Conservation (phyloP, 768 basidiomycete species). For the Auriscalpium vulgare region DNA sequence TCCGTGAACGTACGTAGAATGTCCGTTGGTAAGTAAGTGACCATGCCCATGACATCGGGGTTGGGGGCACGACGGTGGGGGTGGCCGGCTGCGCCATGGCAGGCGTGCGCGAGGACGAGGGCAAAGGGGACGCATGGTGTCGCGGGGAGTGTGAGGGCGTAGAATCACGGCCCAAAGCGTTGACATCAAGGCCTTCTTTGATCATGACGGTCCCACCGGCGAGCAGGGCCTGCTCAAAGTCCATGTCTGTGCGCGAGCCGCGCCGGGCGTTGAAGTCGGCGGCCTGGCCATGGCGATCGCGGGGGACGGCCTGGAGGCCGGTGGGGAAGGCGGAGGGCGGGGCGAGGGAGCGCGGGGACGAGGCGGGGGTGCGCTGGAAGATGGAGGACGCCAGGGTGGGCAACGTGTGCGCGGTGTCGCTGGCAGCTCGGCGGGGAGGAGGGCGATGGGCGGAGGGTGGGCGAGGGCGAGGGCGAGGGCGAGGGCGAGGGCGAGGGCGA, state of each 20-base stretch:
- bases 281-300: slow-evolving; percentile 33
- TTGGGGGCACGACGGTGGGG: slow-evolving; percentile 58
- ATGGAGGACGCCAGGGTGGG: slow-evolving; percentile 49
- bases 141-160: slow-evolving; percentile 33
- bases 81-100: slow-evolving; percentile 41
- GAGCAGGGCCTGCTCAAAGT: slow-evolving; percentile 73
- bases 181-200: slow-evolving; percentile 65
- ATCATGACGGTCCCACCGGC: slow-evolving; percentile 61
- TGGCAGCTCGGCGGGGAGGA: background rate
- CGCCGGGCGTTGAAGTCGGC: slow-evolving; percentile 35
- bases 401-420: background rate
- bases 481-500: background rate
- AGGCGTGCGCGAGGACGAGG: slow-evolving; percentile 22
- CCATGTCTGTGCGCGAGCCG: slow-evolving; percentile 65
- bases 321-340: slow-evolving; percentile 40
- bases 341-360: slow-evolving; percentile 34
- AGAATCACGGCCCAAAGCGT: slow-evolving; percentile 49
- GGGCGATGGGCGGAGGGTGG: background rate
- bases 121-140: slow-evolving; percentile 20
- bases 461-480: background rate
- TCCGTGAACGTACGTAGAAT: too few species aligned
- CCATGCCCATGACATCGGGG: too few species aligned
- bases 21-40: too few species aligned
- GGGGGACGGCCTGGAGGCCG: slow-evolving; percentile 50
- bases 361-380: slow-evolving; percentile 40